These are phyloP conservation scores for Colletotrichum neosansevieriae DNA, from an alignment of 2,329 filamentous ascomycete species.

Conservation along the genomic window DNA sequence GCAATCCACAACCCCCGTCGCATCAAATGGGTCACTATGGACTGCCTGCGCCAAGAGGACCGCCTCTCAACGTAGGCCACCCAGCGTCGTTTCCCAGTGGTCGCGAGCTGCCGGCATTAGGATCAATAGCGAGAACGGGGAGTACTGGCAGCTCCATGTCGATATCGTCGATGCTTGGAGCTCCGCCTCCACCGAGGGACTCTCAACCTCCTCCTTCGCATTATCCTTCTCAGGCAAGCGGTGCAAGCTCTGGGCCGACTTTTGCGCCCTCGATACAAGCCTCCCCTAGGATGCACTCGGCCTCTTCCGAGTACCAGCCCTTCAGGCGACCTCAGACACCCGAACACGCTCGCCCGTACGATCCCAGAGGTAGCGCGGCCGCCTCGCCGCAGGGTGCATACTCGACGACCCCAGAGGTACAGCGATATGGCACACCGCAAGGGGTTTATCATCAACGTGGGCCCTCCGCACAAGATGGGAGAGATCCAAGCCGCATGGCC, in stretches of 20 bases:
- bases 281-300: constrained; percentile 67
- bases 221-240: constrained; percentile 54
- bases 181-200: constrained; percentile 60
- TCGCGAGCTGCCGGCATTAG: constrained; percentile 66
- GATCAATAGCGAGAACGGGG: constrained; percentile 61
- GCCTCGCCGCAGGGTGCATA: constrained; percentile 64
- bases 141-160: constrained; percentile 69
- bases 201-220: constrained; percentile 54
- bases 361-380: constrained; percentile 57
- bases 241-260: constrained; percentile 56
- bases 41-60: constrained; percentile 60
- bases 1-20: constrained; percentile 48
- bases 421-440: constrained; percentile 71
- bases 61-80: constrained; percentile 56
- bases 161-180: constrained; percentile 71
- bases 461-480: constrained; percentile 61
- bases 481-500: constrained; percentile 52
- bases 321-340: constrained; percentile 79
- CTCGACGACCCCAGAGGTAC: constrained; percentile 68
- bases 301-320: constrained; percentile 69
- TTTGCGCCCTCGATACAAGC: constrained; percentile 65
- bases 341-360: constrained; percentile 72
- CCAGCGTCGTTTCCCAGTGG: constrained; percentile 60
- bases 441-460: constrained; percentile 62
- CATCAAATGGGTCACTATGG: constrained; percentile 55